These are phyloP conservation scores for Ampelomyces quisqualis DNA, from an alignment of 2,329 filamentous ascomycete genomes.

Conservation along the genomic window DNA sequence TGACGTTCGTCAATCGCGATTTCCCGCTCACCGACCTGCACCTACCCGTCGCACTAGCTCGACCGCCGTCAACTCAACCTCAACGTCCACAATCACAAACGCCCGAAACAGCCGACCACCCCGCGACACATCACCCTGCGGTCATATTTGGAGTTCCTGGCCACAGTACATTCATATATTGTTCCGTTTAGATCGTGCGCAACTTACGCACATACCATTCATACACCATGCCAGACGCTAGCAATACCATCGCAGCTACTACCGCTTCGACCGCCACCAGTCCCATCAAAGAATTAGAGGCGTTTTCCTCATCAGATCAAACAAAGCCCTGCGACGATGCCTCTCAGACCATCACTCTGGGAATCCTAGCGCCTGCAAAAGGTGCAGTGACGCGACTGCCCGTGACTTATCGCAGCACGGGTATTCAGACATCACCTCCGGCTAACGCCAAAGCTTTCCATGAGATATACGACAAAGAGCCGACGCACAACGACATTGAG, in stretches of 20 bases:
- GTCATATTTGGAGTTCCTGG: neutral
- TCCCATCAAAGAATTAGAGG: too few species aligned
- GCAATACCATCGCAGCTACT: neutral
- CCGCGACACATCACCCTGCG: too few species aligned
- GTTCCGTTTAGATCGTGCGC: neutral
- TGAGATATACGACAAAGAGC: slow-evolving; percentile 14
- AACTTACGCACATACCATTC: neutral
- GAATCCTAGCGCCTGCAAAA: too few species aligned
- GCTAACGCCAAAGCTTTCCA: slow-evolving; percentile 7
- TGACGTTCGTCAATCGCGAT: too few species aligned
- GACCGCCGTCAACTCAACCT: too few species aligned
- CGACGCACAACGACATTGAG: slow-evolving; percentile 4
- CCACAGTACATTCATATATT: neutral
- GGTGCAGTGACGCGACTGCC: neutral
- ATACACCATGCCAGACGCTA: neutral
- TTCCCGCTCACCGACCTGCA: too few species aligned
- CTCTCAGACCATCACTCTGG: neutral
- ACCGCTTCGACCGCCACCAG: neutral
- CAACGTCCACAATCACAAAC: too few species aligned
- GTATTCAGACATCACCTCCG: slow-evolving; percentile 17
- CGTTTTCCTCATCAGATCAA: too few species aligned
- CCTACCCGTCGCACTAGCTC: too few species aligned
- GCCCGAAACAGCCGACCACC: too few species aligned
- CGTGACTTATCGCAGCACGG: slow-evolving; percentile 14
- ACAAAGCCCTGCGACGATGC: too few species aligned